phyloP scores from a whole-genome alignment of 805 yeast genomes.

The Myxozyma melibiosi region DNA sequence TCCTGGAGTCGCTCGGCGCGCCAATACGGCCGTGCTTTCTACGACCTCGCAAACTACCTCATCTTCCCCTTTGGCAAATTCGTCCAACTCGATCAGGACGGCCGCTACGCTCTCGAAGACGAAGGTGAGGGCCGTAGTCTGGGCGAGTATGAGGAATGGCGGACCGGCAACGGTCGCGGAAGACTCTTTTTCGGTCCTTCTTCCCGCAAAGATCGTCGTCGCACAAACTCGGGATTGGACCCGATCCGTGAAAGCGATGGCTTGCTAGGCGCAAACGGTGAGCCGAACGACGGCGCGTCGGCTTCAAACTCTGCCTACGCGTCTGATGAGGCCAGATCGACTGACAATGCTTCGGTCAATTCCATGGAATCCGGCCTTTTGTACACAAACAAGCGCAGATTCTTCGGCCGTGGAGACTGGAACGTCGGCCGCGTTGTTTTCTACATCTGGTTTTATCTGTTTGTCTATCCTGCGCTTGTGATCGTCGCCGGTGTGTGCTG shows the following conservation, averaged over 20 bases:
- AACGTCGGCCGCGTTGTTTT: constrained; percentile 77
- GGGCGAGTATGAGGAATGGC: constrained; percentile 74
- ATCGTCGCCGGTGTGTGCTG: constrained; percentile 65
- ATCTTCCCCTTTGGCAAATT: constrained; percentile 88
- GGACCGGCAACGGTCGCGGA: constrained; percentile 70
- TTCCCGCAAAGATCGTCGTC: constrained; percentile 22
- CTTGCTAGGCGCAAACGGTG: constrained; percentile 23
- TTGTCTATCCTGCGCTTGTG: constrained; percentile 68
- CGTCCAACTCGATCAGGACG: constrained; percentile 74
- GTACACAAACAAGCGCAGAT: constrained; percentile 46
- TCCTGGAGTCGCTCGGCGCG: constrained; percentile 54
- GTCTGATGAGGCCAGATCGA: neutral
- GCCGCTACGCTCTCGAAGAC: constrained; percentile 82
- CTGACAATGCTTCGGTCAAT: constrained; percentile 5
- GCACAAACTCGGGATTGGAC: constrained; percentile 12
- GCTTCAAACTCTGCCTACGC: neutral
- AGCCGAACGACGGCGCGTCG: constrained; percentile 25
- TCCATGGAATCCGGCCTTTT: constrained; percentile 23
- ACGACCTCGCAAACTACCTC: constrained; percentile 68
- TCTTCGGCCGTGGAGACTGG: constrained; percentile 94
- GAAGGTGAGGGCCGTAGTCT: constrained; percentile 83
- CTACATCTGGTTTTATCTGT: constrained; percentile 66
- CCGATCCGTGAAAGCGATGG: constrained; percentile 27
- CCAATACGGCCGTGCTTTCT: constrained; percentile 63
- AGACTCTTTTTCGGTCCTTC: constrained; percentile 75